Evolutionary conservation across 305 asterid genomes (phyloP), one percentile per base, ranked within the genome.

Genomic region (Fraxinus angustifolia): DNA sequence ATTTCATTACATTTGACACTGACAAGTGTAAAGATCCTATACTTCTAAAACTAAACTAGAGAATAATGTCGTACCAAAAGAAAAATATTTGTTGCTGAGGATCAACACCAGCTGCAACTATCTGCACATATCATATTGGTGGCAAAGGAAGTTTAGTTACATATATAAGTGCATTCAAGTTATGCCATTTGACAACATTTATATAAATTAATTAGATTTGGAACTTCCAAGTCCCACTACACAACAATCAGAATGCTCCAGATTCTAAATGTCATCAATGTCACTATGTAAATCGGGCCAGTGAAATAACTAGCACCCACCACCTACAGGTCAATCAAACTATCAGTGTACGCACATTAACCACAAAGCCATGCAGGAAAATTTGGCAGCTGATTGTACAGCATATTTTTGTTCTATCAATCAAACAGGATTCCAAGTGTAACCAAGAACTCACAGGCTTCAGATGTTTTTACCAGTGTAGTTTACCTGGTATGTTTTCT

Each of bases 81-180:
- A 85, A 85, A 88, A 96, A 94, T 5, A 97, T 92, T 71, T 94
- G 97, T 82, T 90, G 92, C 92, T 93, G 89, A 74, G 97, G 98
- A 87, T 96, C 98, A 86, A 91, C 94, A 45, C 97, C 97, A 85
- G 92, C 93, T 74, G 94, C 95, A 87, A 93, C 92, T 79, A 87
- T 84, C 99, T 96, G 96, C 86, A 77, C 73, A 84, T 75, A 81
- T 71, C 75, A 83, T 35, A 71, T 16, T 42, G 67, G 33, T 62
- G 72, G 42, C 70, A 79, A 82, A 58, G 81, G 74, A 38, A 79
- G 50, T 62, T 67, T 50, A 76, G 79, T 76, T 77, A 78, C 82
- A 58, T 72, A 74, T 67, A n/a, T 21, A 23, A 67, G 45, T 8
- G 3, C 71, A 31, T 53, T 78, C 53, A 79, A 81, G 83, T 80